A percentile compares a stretch with the other conserved stretches of the same genome.
Conservation (phyloP, 768 basidiomycete species). For the Hygrophorus pudorinus region DNA sequence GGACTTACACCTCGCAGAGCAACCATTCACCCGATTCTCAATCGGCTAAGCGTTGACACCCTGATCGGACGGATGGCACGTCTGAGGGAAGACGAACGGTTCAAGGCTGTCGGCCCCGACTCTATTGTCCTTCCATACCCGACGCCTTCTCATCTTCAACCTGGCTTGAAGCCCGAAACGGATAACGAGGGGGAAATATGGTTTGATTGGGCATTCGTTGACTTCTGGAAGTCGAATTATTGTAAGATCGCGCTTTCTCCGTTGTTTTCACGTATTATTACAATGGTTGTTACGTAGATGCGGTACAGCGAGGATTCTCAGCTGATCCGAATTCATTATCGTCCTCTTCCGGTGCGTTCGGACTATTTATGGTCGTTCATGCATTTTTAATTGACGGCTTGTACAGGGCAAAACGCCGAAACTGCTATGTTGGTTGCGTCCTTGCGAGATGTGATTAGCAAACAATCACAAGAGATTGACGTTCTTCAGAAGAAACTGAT, state of each 20-base stretch:
- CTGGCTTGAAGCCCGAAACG: slow-evolving; percentile 25
- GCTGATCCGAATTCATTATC: slow-evolving; percentile 59
- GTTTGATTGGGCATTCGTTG: slow-evolving; percentile 98
- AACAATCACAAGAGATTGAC: slow-evolving; percentile 77
- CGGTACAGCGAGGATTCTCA: slow-evolving; percentile 64
- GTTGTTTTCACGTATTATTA: slow-evolving; percentile 1
- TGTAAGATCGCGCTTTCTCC: slow-evolving; percentile 40
- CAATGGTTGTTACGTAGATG: slow-evolving; percentile 33
- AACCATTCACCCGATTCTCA: slow-evolving; percentile 84
- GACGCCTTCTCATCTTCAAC: slow-evolving; percentile 22
- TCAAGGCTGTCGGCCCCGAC: slow-evolving; percentile 85
- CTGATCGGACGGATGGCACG: slow-evolving; percentile 81
- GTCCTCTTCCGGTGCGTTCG: slow-evolving; percentile 43
- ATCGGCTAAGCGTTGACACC: slow-evolving; percentile 82
- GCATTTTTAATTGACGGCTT: slow-evolving; percentile 6
- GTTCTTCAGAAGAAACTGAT: slow-evolving; percentile 51
- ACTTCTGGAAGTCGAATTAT: slow-evolving; percentile 98
- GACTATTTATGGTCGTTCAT: not conserved
- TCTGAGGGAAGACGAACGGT: slow-evolving; percentile 85
- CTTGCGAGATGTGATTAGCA: slow-evolving; percentile 72
- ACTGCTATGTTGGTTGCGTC: slow-evolving; percentile 74
- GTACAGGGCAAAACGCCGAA: slow-evolving; percentile 59
- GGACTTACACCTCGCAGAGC: slow-evolving; percentile 31
- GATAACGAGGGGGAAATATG: slow-evolving; percentile 79
- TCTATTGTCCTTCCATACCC: slow-evolving; percentile 57